phyloP scores from a whole-genome alignment of 2,329 filamentous ascomycete genomes.

The Coniella vitis region DNA sequence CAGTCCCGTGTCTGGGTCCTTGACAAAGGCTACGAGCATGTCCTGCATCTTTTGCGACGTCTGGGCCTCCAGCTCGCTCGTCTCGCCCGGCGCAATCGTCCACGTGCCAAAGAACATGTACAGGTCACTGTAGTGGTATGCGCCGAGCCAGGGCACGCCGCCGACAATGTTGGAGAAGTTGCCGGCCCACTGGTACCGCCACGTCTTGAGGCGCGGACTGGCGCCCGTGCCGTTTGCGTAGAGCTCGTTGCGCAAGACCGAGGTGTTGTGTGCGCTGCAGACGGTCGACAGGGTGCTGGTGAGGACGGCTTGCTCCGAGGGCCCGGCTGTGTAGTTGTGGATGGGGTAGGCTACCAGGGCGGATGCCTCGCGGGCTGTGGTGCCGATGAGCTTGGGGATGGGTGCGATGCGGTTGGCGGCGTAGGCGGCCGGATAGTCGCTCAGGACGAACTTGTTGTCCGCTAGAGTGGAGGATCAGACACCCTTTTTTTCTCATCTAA shows the following conservation, averaged over 20 bases:
- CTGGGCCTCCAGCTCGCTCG: slow-evolving; percentile 5
- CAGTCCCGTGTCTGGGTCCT: slow-evolving; percentile 37
- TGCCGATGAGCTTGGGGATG: slow-evolving; percentile 8
- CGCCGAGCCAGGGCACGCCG: slow-evolving; percentile 8
- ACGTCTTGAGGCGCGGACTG: slow-evolving; percentile 5
- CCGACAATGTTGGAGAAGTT: slow-evolving; percentile 13
- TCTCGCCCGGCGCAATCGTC: slow-evolving; percentile 2
- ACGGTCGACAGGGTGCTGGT: slow-evolving; percentile 1
- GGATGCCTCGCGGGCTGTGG: slow-evolving; percentile 6
- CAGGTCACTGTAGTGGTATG: slow-evolving; percentile 12
- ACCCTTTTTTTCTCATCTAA: no score
- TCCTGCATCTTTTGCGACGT: slow-evolving; percentile 16
- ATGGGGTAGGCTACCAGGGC: slow-evolving; percentile 5
- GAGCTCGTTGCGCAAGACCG: slow-evolving; percentile 4
- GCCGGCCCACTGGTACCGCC: slow-evolving; percentile 12
- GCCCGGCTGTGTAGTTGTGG: slow-evolving; percentile 5
- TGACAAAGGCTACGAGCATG: slow-evolving; percentile 17
- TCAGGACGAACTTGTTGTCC: slow-evolving; percentile 24
- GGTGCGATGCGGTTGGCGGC: not conserved
- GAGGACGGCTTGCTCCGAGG: slow-evolving; percentile 1
- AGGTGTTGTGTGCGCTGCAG: slow-evolving; percentile 5
- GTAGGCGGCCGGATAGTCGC: slow-evolving; percentile 22
- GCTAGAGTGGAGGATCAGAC: slow-evolving; percentile 13
- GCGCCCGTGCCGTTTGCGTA: slow-evolving; percentile 1
- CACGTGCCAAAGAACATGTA: slow-evolving; percentile 10